Percentiles rank a stretch among this genome's conserved stretches.
These are phyloP conservation scores for Calonectria pteridis DNA, from an alignment of 2,329 filamentous ascomycete species.

Conservation along the genomic window DNA sequence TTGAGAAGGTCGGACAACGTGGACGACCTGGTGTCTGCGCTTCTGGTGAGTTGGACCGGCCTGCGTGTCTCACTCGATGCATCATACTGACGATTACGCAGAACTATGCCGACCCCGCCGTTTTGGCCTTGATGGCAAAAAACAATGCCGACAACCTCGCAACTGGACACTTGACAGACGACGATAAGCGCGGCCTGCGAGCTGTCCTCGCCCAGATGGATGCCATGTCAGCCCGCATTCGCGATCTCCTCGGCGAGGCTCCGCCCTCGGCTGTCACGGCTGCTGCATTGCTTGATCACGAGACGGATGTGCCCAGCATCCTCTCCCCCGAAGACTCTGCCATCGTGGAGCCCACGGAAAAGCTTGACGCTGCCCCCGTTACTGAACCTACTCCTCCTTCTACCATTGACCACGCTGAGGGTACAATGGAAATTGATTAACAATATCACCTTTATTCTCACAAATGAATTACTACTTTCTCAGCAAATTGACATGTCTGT, in stretches of 20 bases:
- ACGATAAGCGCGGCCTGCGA: constrained; percentile 60
- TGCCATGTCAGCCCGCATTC: constrained; percentile 57
- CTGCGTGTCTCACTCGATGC: background rate
- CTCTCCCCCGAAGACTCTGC: constrained; percentile 46
- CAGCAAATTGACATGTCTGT: constrained; percentile 34
- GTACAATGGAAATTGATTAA: constrained; percentile 56
- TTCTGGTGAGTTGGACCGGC: constrained; percentile 67
- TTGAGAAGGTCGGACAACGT: constrained; percentile 63
- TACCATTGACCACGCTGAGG: constrained; percentile 54
- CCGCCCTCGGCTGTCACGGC: constrained; percentile 35
- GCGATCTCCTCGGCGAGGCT: constrained; percentile 53
- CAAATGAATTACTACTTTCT: constrained; percentile 24
- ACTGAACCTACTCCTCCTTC: constrained; percentile 56
- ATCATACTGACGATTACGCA: constrained; percentile 42
- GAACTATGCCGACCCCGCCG: constrained; percentile 58
- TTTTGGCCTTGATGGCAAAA: constrained; percentile 64
- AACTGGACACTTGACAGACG: constrained; percentile 52
- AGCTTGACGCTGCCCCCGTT: constrained; percentile 47
- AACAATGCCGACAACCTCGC: constrained; percentile 59
- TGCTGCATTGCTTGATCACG: constrained; percentile 35
- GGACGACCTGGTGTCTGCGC: constrained; percentile 67
- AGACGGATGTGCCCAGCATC: constrained; percentile 40
- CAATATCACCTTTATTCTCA: background rate
- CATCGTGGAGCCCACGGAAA: constrained; percentile 46
- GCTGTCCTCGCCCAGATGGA: constrained; percentile 63